Conservation (phyloP, 2,329 filamentous ascomycete genomes). For the Penicillium sp. region DNA sequence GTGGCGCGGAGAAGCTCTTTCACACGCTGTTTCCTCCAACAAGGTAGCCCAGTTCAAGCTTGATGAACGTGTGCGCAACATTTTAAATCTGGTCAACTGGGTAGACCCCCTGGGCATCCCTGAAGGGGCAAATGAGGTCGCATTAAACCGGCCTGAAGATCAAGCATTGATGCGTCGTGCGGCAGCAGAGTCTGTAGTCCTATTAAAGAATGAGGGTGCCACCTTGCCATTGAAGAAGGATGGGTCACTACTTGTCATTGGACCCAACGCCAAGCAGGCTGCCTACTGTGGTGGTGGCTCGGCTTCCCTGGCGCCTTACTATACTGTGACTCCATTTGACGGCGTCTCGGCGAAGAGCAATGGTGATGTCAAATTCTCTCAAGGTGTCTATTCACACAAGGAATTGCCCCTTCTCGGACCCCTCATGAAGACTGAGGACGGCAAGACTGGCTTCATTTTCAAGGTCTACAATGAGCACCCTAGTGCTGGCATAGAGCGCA, state of each 20-base stretch:
- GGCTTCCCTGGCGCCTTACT: conserved; percentile 53
- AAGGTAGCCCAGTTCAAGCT: conserved; percentile 58
- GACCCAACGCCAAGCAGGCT: conserved; percentile 52
- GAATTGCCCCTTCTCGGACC: conserved; percentile 60
- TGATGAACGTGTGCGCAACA: conserved; percentile 58
- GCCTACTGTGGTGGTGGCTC: conserved; percentile 63
- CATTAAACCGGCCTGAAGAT: conserved; percentile 60
- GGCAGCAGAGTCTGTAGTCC: conserved; percentile 68
- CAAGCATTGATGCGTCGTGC: conserved; percentile 64
- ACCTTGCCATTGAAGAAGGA: conserved; percentile 58
- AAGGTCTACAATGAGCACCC: conserved; percentile 62
- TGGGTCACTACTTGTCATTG: conserved; percentile 53
- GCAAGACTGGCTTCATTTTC: conserved; percentile 61
- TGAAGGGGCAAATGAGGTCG: conserved; percentile 56
- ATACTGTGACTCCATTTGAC: conserved; percentile 46
- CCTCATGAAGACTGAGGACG: conserved; percentile 52
- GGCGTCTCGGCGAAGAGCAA: conserved; percentile 41
- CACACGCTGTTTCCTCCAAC: conserved; percentile 52
- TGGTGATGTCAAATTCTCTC: conserved; percentile 50
- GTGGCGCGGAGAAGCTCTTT: conserved; percentile 42
- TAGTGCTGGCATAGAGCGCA: conserved; percentile 43
- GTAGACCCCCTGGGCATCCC: conserved; percentile 55
- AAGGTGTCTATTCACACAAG: conserved; percentile 66
- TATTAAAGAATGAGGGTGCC: conserved; percentile 69
- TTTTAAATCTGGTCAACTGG: conserved; percentile 61